These are phyloP conservation scores for Citrus glauca DNA, from an alignment of 345 rosid genomes.

Conservation along the genomic window DNA sequence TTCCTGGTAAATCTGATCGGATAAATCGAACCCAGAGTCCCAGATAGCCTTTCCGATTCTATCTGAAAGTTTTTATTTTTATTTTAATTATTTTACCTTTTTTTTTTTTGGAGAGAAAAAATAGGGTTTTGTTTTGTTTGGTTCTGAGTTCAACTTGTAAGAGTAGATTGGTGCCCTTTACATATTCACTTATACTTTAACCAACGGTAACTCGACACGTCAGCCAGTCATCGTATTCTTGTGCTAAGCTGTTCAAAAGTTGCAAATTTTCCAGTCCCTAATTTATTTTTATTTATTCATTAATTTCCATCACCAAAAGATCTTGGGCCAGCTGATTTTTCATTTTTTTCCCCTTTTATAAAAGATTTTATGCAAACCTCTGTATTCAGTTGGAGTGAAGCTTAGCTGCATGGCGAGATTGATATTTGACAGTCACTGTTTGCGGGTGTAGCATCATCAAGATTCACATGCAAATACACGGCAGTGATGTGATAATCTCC, in stretches of 20 bases:
- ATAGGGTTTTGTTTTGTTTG: slow-evolving; percentile 20
- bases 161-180: slow-evolving; percentile 8
- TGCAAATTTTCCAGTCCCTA: not conserved
- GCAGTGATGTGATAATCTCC: slow-evolving; percentile 10
- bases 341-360: not conserved
- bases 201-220: slow-evolving; percentile 31
- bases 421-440: slow-evolving; percentile 51
- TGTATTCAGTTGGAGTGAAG: not conserved
- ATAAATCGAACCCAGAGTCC: slow-evolving; percentile 1
- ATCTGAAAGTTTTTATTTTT: not conserved
- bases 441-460: slow-evolving; percentile 90
- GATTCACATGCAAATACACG: slow-evolving; percentile 77
- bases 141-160: slow-evolving; percentile 13
- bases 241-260: slow-evolving; percentile 1
- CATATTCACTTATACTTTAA: slow-evolving; percentile 18
- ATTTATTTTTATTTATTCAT: not conserved
- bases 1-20: slow-evolving; percentile 12
- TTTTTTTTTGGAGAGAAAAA: not conserved
- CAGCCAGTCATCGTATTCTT: slow-evolving; percentile 14
- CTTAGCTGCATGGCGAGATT: slow-evolving; percentile 23
- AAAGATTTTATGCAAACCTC: not conserved
- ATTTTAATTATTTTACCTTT: no score
- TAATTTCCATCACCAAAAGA: not conserved
- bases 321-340: not conserved
- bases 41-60: not conserved